Evolutionary conservation across 768 basidiomycete genomes (phyloP).

Genomic region (Leccinum subgranulosum): DNA sequence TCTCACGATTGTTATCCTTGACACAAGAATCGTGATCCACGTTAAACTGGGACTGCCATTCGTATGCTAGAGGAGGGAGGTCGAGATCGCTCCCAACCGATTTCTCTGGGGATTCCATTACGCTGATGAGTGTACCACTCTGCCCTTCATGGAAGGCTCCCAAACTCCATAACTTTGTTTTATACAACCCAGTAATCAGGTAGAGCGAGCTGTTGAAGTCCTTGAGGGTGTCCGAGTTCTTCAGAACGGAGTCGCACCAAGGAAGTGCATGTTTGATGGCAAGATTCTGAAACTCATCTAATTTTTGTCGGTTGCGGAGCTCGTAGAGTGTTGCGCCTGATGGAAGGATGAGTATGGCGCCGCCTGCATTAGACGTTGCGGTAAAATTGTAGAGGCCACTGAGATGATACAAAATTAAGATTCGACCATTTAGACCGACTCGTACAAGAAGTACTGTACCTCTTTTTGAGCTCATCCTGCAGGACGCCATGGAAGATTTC

Average conservation of each 20-base stretch:
- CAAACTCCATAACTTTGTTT: not conserved
- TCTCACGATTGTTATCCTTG: not conserved
- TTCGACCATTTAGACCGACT: not conserved
- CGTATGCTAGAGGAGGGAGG: not conserved
- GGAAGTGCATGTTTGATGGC: not conserved
- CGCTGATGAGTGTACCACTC: not conserved
- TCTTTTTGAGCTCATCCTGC: not conserved
- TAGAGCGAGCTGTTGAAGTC: not conserved
- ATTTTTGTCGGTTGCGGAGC: not conserved
- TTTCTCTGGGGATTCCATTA: not conserved
- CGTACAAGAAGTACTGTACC: not conserved
- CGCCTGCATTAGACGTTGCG: not conserved
- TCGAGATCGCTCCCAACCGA: not conserved
- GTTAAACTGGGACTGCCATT: not conserved
- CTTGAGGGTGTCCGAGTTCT: no score
- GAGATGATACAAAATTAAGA: not conserved
- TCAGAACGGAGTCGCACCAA: not conserved
- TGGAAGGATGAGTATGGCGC: constrained; percentile 3
- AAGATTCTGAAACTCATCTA: not conserved
- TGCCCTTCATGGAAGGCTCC: not conserved
- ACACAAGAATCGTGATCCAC: not conserved
- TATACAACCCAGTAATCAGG: constrained; percentile 1
- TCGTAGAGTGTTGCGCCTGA: not conserved
- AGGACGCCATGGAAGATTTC: not conserved
- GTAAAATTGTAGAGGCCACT: not conserved